Conservation (phyloP, 352 stramenopile species). For the Pythium oligandrum region DNA sequence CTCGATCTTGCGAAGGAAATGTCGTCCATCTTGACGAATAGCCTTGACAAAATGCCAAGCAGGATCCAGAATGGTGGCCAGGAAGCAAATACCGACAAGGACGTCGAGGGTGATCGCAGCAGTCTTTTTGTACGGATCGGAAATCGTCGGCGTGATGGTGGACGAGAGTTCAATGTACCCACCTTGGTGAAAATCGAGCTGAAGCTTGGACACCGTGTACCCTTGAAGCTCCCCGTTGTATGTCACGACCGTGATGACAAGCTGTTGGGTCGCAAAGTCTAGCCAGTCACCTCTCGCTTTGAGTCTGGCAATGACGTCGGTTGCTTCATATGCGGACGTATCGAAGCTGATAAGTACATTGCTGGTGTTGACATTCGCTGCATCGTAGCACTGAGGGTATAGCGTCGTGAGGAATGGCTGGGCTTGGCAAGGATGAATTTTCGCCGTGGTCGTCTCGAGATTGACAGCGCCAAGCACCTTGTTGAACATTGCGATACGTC, state of each 20-base stretch:
- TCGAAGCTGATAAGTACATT: constrained; percentile 23
- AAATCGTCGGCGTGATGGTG: constrained; percentile 14
- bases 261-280: constrained; percentile 22
- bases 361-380: too few relatives aligned
- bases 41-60: too few relatives aligned
- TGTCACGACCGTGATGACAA: constrained; percentile 27
- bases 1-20: too few relatives aligned
- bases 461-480: constrained; percentile 28
- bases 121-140: constrained; percentile 22
- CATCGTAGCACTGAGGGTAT: constrained; percentile 30
- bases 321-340: constrained; percentile 5
- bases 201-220: constrained; percentile 23
- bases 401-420: constrained; percentile 16
- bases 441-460: constrained; percentile 13
- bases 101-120: constrained; percentile 17
- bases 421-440: constrained; percentile 10
- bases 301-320: too few relatives aligned
- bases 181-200: constrained; percentile 24
- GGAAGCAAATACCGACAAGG: constrained; percentile 20
- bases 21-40: too few relatives aligned
- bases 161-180: constrained; percentile 18
- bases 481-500: constrained; percentile 25
- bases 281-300: constrained; percentile 17
- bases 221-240: constrained; percentile 35
- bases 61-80: constrained; percentile 1